Evolutionary conservation across 257 asterid genomes (phyloP).

Genomic region (Anisodus acutangulus): DNA sequence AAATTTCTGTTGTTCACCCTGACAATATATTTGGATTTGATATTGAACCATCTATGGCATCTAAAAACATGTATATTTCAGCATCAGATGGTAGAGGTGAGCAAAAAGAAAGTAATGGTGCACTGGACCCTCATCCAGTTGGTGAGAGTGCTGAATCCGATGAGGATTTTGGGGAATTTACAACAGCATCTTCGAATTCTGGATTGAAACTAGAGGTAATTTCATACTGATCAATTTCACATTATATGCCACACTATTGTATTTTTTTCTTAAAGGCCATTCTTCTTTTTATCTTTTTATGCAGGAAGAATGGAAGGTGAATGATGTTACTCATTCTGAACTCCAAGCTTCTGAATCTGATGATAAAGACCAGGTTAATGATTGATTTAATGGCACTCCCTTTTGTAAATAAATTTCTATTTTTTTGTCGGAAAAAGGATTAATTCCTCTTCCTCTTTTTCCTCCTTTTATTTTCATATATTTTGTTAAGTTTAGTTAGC

Average conservation of each 20-base stretch:
- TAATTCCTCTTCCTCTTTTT: not conserved
- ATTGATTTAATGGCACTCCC: slow-evolving; percentile 13
- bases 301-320: slow-evolving; percentile 43
- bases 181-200: slow-evolving; percentile 55
- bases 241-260: not conserved
- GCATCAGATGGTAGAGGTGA: slow-evolving; percentile 39
- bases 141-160: slow-evolving; percentile 49
- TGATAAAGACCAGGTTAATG: slow-evolving; percentile 41
- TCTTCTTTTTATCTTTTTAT: slow-evolving; percentile 26
- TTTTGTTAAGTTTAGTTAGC: not conserved
- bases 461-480: not conserved
- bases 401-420: not conserved
- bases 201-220: slow-evolving; percentile 50
- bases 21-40: slow-evolving; percentile 44
- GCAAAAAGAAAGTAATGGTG: slow-evolving; percentile 38
- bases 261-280: slow-evolving; percentile 24
- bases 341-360: slow-evolving; percentile 33
- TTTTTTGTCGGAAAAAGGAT: not conserved
- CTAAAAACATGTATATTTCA: slow-evolving; percentile 39
- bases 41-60: slow-evolving; percentile 39
- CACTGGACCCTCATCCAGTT: slow-evolving; percentile 34
- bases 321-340: slow-evolving; percentile 33
- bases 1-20: slow-evolving; percentile 42
- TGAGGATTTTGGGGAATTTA: slow-evolving; percentile 73
- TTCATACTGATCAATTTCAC: not conserved